These are phyloP conservation scores for Plasmodium yoelii DNA, from an alignment of 169 alveolate species.

Conservation along the genomic window DNA sequence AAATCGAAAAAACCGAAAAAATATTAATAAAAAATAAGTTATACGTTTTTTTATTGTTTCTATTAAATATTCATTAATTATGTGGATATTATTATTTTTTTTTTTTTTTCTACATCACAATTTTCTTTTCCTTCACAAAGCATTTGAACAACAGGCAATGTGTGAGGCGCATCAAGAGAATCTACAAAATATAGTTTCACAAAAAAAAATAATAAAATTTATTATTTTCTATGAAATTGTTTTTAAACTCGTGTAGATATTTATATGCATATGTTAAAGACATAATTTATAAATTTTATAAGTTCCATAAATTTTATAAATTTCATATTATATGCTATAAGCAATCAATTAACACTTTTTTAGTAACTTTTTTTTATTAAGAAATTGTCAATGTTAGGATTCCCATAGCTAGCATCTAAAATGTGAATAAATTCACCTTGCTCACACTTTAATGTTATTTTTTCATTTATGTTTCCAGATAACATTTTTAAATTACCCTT, in stretches of 20 bases:
- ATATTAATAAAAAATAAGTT: background rate
- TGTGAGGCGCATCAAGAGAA: conserved; percentile 70
- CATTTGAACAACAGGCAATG: conserved; percentile 77
- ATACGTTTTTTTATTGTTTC: background rate
- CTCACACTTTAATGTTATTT: conserved; percentile 45
- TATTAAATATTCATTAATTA: background rate
- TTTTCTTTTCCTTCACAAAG: conserved; percentile 73
- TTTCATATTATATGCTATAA: no score
- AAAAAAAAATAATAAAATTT: background rate
- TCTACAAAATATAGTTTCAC: conserved; percentile 14
- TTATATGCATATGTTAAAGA: no score
- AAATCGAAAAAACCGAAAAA: background rate
- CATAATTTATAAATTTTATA: no score
- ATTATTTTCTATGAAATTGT: background rate
- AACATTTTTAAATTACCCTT: conserved; percentile 50
- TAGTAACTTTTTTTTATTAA: conserved; percentile 69
- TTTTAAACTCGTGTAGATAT: no score
- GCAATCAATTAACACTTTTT: no score
- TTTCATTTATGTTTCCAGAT: conserved; percentile 60
- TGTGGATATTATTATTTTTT: conserved; percentile 1
- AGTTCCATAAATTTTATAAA: no score
- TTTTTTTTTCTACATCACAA: conserved; percentile 61
- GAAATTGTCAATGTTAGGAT: conserved; percentile 60
- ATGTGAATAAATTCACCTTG: conserved; percentile 32
- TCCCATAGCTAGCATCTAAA: conserved; percentile 78